Percentiles rank a stretch among this genome's conserved stretches.
These are phyloP conservation scores for Cyclostephanos tholiformis DNA, from an alignment of 108 stramenopile species.

Conservation along the genomic window DNA sequence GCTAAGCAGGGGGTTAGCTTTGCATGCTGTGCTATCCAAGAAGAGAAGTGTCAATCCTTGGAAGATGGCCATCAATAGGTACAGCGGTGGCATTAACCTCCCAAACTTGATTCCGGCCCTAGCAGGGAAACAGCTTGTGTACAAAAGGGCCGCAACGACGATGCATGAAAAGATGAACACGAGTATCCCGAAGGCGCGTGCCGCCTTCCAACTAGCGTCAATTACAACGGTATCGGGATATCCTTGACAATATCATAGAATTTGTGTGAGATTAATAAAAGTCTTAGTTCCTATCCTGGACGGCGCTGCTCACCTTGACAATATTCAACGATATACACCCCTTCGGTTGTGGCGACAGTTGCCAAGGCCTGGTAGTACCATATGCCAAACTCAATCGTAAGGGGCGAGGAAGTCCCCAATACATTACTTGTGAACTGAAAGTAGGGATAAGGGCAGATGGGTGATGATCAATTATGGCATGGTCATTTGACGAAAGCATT, in stretches of 20 bases:
- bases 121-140: background rate
- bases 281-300: too few species aligned
- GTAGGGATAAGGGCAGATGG: too few species aligned
- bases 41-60: conserved; percentile 1
- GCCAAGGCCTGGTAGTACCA: conserved; percentile 8
- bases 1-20: background rate
- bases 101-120: background rate
- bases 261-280: too few species aligned
- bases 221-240: background rate
- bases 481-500: too few species aligned
- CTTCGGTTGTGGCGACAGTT: background rate
- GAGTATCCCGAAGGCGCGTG: conserved; percentile 7
- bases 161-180: background rate
- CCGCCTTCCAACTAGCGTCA: conserved; percentile 11
- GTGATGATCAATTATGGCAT: too few species aligned
- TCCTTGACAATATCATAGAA: too few species aligned
- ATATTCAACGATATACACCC: background rate
- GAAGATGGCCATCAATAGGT: background rate
- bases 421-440: background rate
- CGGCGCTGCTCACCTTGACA: too few species aligned
- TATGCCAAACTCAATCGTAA: conserved; percentile 1
- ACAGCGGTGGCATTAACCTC: background rate
- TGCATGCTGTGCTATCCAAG: background rate
- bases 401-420: background rate
- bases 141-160: background rate